Conservation (phyloP, 2,329 filamentous ascomycete species). For the Phoma herbarum region DNA sequence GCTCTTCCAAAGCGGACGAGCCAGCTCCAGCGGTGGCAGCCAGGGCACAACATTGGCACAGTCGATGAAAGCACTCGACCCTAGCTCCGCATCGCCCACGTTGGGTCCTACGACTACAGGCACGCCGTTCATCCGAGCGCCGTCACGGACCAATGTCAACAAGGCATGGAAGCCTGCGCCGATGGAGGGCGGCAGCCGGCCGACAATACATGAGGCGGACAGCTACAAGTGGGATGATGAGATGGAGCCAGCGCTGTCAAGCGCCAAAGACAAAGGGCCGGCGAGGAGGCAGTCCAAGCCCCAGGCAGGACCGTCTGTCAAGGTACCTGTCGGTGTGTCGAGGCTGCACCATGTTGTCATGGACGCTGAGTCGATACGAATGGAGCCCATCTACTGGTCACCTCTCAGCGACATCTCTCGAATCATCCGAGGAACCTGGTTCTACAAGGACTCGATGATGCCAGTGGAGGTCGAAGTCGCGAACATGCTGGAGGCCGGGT, state of each 20-base stretch:
- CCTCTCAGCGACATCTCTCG: constrained; percentile 87
- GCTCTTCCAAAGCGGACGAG: constrained; percentile 31
- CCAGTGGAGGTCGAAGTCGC: constrained; percentile 86
- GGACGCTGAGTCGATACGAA: constrained; percentile 67
- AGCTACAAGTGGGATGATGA: constrained; percentile 61
- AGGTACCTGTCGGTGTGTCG: constrained; percentile 88
- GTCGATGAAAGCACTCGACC: constrained; percentile 45
- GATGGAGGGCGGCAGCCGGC: constrained; percentile 42
- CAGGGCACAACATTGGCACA: constrained; percentile 30
- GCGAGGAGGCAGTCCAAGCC: constrained; percentile 33
- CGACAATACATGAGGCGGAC: constrained; percentile 53
- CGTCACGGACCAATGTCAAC: constrained; percentile 52
- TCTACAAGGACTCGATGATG: constrained; percentile 94
- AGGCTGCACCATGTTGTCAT: constrained; percentile 87
- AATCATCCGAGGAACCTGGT: constrained; percentile 91
- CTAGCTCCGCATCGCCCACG: constrained; percentile 39
- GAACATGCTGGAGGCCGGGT: constrained; percentile 92
- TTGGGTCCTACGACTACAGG: constrained; percentile 54
- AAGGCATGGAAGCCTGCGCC: constrained; percentile 35
- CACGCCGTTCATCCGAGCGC: constrained; percentile 61
- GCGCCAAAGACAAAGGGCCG: constrained; percentile 42
- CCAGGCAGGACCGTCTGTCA: constrained; percentile 54
- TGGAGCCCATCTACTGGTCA: constrained; percentile 98
- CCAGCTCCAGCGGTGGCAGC: constrained; percentile 38
- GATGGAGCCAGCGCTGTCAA: constrained; percentile 45